These are phyloP conservation scores for Pseudisothecium myosuroides DNA, from an alignment of 225 moss, liverwort and hornwort species.

Conservation along the genomic window DNA sequence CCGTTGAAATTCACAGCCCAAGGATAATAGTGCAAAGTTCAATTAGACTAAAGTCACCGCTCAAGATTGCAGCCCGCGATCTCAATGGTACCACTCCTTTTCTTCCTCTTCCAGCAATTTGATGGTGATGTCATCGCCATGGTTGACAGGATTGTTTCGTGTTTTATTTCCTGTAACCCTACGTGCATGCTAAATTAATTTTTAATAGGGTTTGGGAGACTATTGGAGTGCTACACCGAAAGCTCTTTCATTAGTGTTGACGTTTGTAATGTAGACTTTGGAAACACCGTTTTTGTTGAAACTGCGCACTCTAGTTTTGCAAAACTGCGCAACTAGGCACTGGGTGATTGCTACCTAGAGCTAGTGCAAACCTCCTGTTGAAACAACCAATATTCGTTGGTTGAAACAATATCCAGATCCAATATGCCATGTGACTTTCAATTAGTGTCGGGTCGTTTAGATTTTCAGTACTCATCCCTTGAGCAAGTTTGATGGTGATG, in stretches of 20 bases:
- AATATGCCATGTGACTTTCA: background rate
- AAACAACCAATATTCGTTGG: background rate
- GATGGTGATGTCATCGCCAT: background rate
- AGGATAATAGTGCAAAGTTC: background rate
- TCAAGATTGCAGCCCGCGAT: constrained; percentile 52
- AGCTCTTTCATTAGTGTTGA: background rate
- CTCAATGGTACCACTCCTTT: constrained; percentile 27
- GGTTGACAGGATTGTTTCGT: background rate
- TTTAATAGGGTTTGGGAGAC: background rate
- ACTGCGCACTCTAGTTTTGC: background rate
- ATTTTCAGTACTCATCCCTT: background rate
- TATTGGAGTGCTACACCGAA: background rate
- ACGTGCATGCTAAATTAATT: background rate
- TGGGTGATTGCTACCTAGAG: background rate
- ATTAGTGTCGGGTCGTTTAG: background rate
- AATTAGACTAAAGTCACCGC: constrained; percentile 23
- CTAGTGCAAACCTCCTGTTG: background rate
- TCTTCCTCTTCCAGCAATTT: background rate
- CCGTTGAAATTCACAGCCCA: background rate
- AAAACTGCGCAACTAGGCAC: background rate
- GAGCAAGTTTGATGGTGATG: background rate
- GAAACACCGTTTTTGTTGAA: background rate
- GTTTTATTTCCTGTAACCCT: background rate
- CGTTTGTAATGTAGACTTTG: background rate
- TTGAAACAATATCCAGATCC: too few species aligned